These are phyloP conservation scores for Talinum fruticosum DNA, from an alignment of 148 eudicot genomes.

Conservation along the genomic window DNA sequence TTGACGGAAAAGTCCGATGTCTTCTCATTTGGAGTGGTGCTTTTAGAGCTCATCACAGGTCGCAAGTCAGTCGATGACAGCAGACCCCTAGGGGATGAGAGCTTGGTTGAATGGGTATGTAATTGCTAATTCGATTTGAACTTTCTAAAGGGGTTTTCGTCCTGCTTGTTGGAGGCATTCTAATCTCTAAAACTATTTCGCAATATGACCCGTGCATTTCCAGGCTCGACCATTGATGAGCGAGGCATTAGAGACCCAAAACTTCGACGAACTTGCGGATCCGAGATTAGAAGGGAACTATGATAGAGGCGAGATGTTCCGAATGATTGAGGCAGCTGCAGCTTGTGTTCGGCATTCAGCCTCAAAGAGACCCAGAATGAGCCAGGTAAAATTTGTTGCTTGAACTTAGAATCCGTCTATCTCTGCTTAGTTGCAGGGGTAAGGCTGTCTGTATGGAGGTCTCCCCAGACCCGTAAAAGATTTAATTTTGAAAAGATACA, in stretches of 20 bases:
- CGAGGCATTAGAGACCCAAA: conserved; percentile 67
- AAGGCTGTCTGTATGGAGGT: too few relatives aligned
- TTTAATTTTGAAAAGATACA: too few relatives aligned
- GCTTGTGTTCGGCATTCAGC: conserved; percentile 91
- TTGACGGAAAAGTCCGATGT: conserved; percentile 96
- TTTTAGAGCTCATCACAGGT: conserved; percentile 90
- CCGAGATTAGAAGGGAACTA: conserved; percentile 62
- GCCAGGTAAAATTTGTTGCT: conserved; percentile 52
- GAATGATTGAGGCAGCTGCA: conserved; percentile 94
- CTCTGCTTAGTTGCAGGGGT: too few relatives aligned
- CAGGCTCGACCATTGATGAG: conserved; percentile 90
- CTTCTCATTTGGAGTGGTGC: conserved; percentile 90
- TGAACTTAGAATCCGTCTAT: too few relatives aligned
- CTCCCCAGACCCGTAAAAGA: too few relatives aligned
- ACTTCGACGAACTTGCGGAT: conserved; percentile 72
- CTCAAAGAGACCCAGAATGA: conserved; percentile 85
- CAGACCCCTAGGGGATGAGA: conserved; percentile 88
- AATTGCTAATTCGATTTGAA: conserved; percentile 22
- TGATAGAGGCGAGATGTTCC: conserved; percentile 67
- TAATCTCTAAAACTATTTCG: background rate
- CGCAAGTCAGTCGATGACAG: conserved; percentile 86
- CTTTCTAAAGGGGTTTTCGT: background rate
- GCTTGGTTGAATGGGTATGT: conserved; percentile 99
- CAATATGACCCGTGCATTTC: conserved; percentile 13
- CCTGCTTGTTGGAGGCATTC: background rate